phyloP scores from a whole-genome alignment of 169 alveolate species.

The Babesia ovata region DNA sequence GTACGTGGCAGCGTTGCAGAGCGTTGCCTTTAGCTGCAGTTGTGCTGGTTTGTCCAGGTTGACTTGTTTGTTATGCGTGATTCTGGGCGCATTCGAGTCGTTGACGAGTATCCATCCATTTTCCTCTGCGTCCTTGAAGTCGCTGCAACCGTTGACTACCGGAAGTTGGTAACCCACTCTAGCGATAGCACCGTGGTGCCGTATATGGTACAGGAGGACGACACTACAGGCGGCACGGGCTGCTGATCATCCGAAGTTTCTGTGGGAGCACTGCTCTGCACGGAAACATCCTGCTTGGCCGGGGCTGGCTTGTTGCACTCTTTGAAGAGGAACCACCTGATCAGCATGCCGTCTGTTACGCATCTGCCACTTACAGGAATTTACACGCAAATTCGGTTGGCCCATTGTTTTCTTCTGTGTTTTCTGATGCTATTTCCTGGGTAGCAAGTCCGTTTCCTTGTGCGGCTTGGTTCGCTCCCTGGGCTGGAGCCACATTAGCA shows the following conservation, averaged over 20 bases:
- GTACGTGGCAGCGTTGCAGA: conserved; percentile 53
- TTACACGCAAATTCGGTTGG: conserved; percentile 17
- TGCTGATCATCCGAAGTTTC: background rate
- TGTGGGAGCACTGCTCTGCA: background rate
- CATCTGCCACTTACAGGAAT: conserved; percentile 28
- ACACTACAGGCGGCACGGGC: conserved; percentile 30
- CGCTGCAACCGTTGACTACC: conserved; percentile 13
- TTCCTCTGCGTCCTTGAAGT: conserved; percentile 42
- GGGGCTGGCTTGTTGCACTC: conserved; percentile 8
- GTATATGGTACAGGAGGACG: conserved; percentile 39
- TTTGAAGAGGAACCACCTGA: conserved; percentile 34
- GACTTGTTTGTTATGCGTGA: conserved; percentile 54
- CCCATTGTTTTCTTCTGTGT: background rate
- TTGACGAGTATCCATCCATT: conserved; percentile 60
- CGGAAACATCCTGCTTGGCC: background rate
- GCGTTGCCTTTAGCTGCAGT: conserved; percentile 29
- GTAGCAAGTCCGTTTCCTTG: background rate
- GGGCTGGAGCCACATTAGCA: background rate
- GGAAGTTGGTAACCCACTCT: conserved; percentile 7
- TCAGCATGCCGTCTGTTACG: background rate
- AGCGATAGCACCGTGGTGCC: conserved; percentile 40
- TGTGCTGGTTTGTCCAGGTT: conserved; percentile 35
- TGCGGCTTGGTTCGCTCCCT: background rate
- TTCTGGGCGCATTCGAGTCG: conserved; percentile 42
- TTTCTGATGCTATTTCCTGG: background rate